phyloP scores from a whole-genome alignment of 2,329 filamentous ascomycete genomes.

The Zopfia rhizophila region DNA sequence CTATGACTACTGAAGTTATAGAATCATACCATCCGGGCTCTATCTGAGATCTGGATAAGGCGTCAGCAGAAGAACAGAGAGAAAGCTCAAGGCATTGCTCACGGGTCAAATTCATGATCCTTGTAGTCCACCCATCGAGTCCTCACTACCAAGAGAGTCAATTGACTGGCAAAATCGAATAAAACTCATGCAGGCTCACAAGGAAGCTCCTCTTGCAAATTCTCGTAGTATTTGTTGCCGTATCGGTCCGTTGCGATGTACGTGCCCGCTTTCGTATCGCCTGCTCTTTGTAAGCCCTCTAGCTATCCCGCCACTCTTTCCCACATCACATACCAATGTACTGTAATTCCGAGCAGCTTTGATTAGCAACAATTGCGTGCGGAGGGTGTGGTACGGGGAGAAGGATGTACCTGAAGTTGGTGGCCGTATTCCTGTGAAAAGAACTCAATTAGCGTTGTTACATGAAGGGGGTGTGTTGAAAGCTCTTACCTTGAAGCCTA shows the following conservation, averaged over 20 bases:
- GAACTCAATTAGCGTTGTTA: constrained; percentile 43
- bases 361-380: constrained; percentile 37
- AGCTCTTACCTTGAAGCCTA: constrained; percentile 81
- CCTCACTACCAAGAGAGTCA: constrained; percentile 69
- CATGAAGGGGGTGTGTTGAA: constrained; percentile 17
- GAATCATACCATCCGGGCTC: constrained; percentile 81
- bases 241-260: constrained; percentile 87
- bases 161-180: constrained; percentile 4
- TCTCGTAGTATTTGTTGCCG: constrained; percentile 99
- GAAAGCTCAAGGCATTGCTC: constrained; percentile 44
- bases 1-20: constrained; percentile 9
- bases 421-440: constrained; percentile 80
- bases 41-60: constrained; percentile 73
- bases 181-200: constrained; percentile 64
- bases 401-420: constrained; percentile 85
- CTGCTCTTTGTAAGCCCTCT: constrained; percentile 60
- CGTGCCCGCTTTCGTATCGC: constrained; percentile 94
- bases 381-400: constrained; percentile 34
- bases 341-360: constrained; percentile 35
- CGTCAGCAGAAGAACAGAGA: constrained; percentile 46
- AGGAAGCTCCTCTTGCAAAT: constrained; percentile 87
- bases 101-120: constrained; percentile 83
- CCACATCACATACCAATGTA: constrained; percentile 48
- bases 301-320: constrained; percentile 1
- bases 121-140: constrained; percentile 99